A percentile compares a stretch with the other conserved stretches of the same genome.
Evolutionary conservation across 2,329 filamentous ascomycete species (phyloP).

Genomic region (Metarhizium robertsii): DNA sequence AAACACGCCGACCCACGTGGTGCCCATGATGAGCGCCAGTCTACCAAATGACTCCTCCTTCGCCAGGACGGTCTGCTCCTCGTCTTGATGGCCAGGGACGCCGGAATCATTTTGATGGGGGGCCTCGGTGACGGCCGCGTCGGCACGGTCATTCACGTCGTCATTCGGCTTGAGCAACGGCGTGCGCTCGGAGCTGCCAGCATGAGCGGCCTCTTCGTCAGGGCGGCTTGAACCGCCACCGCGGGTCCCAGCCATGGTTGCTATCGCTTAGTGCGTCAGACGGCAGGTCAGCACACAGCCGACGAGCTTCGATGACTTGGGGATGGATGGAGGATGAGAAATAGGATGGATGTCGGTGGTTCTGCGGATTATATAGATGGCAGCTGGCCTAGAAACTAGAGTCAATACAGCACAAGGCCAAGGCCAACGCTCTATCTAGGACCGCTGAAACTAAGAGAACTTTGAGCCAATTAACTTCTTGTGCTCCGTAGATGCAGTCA

Average conservation of each 20-base stretch:
- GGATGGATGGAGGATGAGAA: neutral
- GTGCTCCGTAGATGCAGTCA: no score
- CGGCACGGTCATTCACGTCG: neutral
- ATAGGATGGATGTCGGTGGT: neutral
- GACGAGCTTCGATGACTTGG: neutral
- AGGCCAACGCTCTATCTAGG: no score
- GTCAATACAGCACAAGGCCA: no score
- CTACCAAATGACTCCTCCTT: constrained; percentile 37
- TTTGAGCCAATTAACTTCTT: no score
- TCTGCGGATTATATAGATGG: no score
- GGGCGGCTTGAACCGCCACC: neutral
- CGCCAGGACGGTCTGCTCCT: constrained; percentile 38
- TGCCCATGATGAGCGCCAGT: constrained; percentile 44
- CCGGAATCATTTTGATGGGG: constrained; percentile 8
- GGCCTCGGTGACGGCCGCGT: neutral
- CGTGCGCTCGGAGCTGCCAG: constrained; percentile 2
- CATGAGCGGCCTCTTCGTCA: neutral
- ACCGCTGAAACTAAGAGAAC: no score
- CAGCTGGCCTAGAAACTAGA: no score
- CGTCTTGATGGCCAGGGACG: constrained; percentile 15
- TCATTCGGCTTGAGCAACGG: constrained; percentile 4
- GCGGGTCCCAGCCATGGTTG: neutral
- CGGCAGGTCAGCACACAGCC: neutral
- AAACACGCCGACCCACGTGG: constrained; percentile 52
- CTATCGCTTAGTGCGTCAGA: neutral